Conservation (phyloP, 495 filamentous ascomycete species). For the Xylaria acuta region DNA sequence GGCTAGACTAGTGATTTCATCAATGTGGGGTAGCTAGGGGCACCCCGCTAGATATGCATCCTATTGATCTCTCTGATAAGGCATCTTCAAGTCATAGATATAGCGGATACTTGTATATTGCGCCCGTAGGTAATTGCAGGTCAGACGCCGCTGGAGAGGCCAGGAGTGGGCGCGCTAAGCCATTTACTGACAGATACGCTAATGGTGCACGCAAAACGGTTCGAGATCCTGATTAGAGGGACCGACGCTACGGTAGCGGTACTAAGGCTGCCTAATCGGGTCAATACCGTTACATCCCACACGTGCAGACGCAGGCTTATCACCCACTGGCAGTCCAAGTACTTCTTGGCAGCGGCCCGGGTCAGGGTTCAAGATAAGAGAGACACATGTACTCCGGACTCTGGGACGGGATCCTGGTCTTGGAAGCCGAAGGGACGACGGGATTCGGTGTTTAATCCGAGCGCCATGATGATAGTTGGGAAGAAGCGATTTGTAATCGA, state of each 20-base stretch:
- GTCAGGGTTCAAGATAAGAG: not conserved
- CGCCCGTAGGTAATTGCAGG: not conserved
- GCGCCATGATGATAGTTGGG: not conserved
- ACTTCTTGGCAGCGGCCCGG: not conserved
- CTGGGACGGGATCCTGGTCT: not conserved
- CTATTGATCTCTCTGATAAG: not conserved
- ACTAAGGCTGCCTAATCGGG: not conserved
- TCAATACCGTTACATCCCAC: not conserved
- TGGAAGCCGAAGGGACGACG: not conserved
- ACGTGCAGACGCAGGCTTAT: conserved; percentile 4
- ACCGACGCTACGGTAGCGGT: not conserved
- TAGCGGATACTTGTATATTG: not conserved
- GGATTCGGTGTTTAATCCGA: not conserved
- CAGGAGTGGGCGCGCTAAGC: not conserved
- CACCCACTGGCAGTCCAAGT: not conserved
- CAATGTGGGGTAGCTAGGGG: conserved; percentile 6
- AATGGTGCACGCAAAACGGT: not conserved
- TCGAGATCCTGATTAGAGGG: not conserved
- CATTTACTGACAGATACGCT: not conserved
- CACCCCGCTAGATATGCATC: conserved; percentile 17
- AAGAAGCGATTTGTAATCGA: conserved; percentile 22
- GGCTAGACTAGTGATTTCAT: conserved; percentile 2
- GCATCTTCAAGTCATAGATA: not conserved
- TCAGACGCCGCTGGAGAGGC: too few relatives aligned
- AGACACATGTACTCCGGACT: not conserved